Conservation (phyloP, 1,139 yeast genomes). For the Candida sp. region DNA sequence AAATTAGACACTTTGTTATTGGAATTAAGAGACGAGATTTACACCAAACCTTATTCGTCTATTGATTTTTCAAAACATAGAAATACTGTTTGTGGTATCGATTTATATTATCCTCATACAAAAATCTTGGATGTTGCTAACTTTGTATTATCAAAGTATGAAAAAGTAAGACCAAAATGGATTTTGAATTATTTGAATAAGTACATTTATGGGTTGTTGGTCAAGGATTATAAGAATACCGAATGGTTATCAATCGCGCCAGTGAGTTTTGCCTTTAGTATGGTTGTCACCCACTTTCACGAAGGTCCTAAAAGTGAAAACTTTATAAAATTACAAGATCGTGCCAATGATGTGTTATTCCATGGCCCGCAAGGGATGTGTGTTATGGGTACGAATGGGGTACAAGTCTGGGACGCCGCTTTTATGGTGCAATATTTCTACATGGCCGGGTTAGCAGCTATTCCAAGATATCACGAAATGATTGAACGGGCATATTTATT, state of each 20-base stretch:
- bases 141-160: slow-evolving; percentile 57
- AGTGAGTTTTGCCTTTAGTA: slow-evolving; percentile 81
- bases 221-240: slow-evolving; percentile 77
- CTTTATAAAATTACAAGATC: slow-evolving; percentile 51
- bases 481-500: slow-evolving; percentile 67
- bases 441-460: slow-evolving; percentile 73
- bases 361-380: slow-evolving; percentile 91
- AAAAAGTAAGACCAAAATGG: slow-evolving; percentile 76
- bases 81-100: slow-evolving; percentile 88
- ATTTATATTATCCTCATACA: slow-evolving; percentile 91
- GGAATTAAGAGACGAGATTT: slow-evolving; percentile 75
- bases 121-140: slow-evolving; percentile 63
- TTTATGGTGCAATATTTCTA: slow-evolving; percentile 84
- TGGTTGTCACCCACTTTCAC: slow-evolving; percentile 63
- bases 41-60: slow-evolving; percentile 55
- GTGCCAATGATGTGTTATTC: slow-evolving; percentile 77
- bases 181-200: slow-evolving; percentile 51
- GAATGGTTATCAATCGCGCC: slow-evolving; percentile 90
- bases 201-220: slow-evolving; percentile 57
- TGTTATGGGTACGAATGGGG: slow-evolving; percentile 97
- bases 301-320: slow-evolving; percentile 69
- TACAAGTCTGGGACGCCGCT: slow-evolving; percentile 96
- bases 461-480: slow-evolving; percentile 61
- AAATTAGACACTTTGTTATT: slow-evolving; percentile 60
- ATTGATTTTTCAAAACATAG: slow-evolving; percentile 72